These are phyloP conservation scores for Pinus taeda DNA, from an alignment of 75 land plant genomes.

Conservation along the genomic window DNA sequence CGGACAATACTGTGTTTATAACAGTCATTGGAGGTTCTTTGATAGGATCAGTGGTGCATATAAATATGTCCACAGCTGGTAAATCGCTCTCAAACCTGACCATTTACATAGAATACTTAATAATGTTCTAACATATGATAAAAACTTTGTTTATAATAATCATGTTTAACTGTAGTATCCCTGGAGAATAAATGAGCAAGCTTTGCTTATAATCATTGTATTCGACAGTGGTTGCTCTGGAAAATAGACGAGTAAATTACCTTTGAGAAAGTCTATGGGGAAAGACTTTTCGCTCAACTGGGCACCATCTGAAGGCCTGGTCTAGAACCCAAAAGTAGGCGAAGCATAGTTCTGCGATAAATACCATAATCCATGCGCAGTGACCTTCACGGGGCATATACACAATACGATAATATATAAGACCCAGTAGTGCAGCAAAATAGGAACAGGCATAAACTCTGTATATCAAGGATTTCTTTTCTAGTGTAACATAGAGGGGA, in stretches of 20 bases:
- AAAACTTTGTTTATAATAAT: background rate
- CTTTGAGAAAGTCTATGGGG: slow-evolving; percentile 17
- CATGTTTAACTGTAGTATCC: too few species aligned
- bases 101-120: background rate
- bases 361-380: background rate
- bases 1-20: slow-evolving; percentile 25
- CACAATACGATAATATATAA: background rate
- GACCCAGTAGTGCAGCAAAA: background rate
- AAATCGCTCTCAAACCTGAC: slow-evolving; percentile 24
- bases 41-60: slow-evolving; percentile 14
- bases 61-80: background rate
- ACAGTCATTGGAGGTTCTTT: slow-evolving; percentile 26
- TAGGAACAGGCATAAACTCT: background rate
- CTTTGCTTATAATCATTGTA: background rate
- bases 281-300: slow-evolving; percentile 10
- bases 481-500: background rate
- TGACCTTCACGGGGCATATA: slow-evolving; percentile 1
- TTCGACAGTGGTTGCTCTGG: too few species aligned
- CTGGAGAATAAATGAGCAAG: too few species aligned
- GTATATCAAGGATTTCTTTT: background rate
- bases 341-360: slow-evolving; percentile 29
- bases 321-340: slow-evolving; percentile 42
- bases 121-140: background rate
- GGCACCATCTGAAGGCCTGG: slow-evolving; percentile 25
- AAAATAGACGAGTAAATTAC: background rate